Evolutionary conservation across 352 stramenopile genomes (phyloP).

Genomic region (Thalassiosira exigua): DNA sequence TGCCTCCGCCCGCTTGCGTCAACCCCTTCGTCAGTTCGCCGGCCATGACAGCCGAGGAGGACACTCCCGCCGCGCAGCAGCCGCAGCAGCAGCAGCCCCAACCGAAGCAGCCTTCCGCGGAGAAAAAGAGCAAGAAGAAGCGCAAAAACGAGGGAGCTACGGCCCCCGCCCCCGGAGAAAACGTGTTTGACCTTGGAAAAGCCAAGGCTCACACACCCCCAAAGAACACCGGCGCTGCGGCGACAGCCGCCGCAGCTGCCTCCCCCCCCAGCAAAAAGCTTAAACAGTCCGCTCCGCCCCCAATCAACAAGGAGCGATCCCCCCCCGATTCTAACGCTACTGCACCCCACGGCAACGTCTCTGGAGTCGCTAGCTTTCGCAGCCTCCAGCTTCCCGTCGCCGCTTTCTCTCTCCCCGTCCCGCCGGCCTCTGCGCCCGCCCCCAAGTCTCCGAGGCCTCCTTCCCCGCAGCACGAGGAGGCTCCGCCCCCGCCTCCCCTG

Average conservation of each 20-base stretch:
- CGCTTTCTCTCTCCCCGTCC: conserved; percentile 63
- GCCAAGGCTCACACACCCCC: conserved; percentile 9
- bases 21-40: conserved; percentile 6
- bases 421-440: conserved; percentile 6
- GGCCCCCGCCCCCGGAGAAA: conserved; percentile 9
- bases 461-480: conserved; percentile 35
- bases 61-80: background rate
- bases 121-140: conserved; percentile 50
- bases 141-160: conserved; percentile 30
- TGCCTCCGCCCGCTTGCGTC: background rate
- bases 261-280: conserved; percentile 24
- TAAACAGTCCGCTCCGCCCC: conserved; percentile 16
- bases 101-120: conserved; percentile 8
- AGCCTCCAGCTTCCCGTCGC: conserved; percentile 72
- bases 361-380: conserved; percentile 45
- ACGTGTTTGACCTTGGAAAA: conserved; percentile 26
- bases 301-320: conserved; percentile 40
- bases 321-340: conserved; percentile 32
- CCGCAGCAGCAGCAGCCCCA: conserved; percentile 10
- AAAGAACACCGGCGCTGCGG: conserved; percentile 6
- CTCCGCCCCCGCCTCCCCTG: conserved; percentile 20
- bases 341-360: conserved; percentile 13
- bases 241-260: background rate
- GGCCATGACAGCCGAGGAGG: background rate
- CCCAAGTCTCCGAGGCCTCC: conserved; percentile 31